Evolutionary conservation across 1,139 yeast species (phyloP), one percentile per base, ranked within the genome.

Genomic region (Pichia sp.): DNA sequence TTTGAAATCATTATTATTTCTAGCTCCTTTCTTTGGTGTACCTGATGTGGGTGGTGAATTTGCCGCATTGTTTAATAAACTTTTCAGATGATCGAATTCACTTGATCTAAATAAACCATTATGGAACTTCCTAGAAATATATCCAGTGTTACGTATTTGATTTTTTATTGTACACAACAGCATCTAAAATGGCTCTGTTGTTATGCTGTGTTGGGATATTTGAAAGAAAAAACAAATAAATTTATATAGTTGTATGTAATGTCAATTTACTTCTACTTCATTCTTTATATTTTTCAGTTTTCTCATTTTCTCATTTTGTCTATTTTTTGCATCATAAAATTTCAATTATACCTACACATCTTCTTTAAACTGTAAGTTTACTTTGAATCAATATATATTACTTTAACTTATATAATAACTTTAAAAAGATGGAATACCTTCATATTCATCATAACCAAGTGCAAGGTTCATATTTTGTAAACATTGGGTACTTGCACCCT

Each of bases 401-500:
- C 15, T 11, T 25, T 23, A 15, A n/a, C 25, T 13, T 15, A 15
- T 12, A 13, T 12, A 16, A 22, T 13, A 20, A 30, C 7, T 11
- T n/a, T 48, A 45, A 38, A 51, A 51, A 2, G 29, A 71, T 34
- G 97, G 97, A 62, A 94, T 92, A 60, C 97, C 97, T 52, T 83
- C 96, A 64, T 85, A 92, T 69, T 92, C 98, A 46, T 87, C 90
- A 68, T 88, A 92, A 25, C 92, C 92, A 71, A 85, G 71, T 9
- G 88, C 85, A 67, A 92, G 76, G 68, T 92, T 92, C 66, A 92
- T 85, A 72, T 92, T 92, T 70, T 92, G 99, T 67, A 92, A 70
- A 69, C 97, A 92, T 71, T 90, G 99, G 24, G 99, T 92, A 48
- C 97, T 95, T 44, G 99, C 99, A 56, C 99, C 99, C 74, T 92